A percentile compares a stretch with the other conserved stretches of the same genome.
Conservation (phyloP, 2,329 filamentous ascomycete species). For the Tolypocladium tropicale region DNA sequence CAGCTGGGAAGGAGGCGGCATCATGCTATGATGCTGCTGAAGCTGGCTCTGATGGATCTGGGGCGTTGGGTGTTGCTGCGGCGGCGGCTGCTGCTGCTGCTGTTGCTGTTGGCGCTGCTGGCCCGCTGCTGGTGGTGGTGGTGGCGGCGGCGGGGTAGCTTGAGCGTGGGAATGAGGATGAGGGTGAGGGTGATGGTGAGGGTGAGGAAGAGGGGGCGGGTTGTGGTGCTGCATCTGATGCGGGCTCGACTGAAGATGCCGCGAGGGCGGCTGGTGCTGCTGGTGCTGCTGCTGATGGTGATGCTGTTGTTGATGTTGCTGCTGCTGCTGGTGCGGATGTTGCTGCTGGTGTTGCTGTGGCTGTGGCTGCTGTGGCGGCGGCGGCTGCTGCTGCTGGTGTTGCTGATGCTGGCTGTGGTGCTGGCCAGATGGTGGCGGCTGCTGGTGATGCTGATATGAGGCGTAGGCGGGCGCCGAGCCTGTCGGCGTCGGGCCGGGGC, state of each 20-base stretch:
- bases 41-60: background rate
- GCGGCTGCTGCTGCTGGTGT: conserved; percentile 11
- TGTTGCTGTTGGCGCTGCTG: conserved; percentile 1
- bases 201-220: conserved; percentile 9
- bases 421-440: conserved; percentile 9
- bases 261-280: conserved; percentile 2
- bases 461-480: conserved; percentile 6
- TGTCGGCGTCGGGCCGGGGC: conserved; percentile 8
- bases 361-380: background rate
- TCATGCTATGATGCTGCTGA: conserved; percentile 5
- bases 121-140: background rate
- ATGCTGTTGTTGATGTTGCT: conserved; percentile 9
- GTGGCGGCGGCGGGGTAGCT: conserved; percentile 4
- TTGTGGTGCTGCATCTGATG: conserved; percentile 1
- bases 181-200: conserved; percentile 12
- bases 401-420: conserved; percentile 10
- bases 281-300: conserved; percentile 9
- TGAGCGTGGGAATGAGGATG: conserved; percentile 5
- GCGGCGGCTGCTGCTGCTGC: background rate
- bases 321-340: too few relatives aligned
- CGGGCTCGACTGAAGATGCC: conserved; percentile 11
- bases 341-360: conserved; percentile 3
- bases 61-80: background rate
- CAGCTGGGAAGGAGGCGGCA: conserved; percentile 7
- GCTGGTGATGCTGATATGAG: conserved; percentile 11